Evolutionary conservation across 768 basidiomycete species (phyloP), one percentile per base, ranked within the genome.

Genomic region (Serpula lacrymans): DNA sequence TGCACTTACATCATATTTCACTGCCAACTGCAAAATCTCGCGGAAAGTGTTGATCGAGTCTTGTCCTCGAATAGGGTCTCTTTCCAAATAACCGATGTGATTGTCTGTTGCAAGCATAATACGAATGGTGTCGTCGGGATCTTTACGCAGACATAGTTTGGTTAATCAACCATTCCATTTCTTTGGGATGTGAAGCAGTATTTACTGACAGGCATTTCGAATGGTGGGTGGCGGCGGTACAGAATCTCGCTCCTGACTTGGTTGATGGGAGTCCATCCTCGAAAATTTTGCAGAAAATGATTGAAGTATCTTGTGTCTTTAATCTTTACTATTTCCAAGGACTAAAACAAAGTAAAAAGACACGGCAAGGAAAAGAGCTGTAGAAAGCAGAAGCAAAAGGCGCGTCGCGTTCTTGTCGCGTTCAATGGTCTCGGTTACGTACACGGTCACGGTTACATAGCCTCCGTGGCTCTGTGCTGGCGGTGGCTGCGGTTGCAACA

Each of bases 21-120:
- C 80, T 2, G 92, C 95, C 6, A 98, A 67, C 57, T 96, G 82
- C 14, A 99, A 67, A 36, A 99, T 90, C 67, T 99, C 96, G 50
- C 75, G 77, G 65, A 99, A 99, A 0, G 94, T 89, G 62, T 95
- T 87, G 52, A 99, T 88, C 3, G 92, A 88, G 58, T 99, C 96
- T 61, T 90, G 85, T 0, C 95, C 93, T 22, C 96, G 78, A 30
- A 97, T 73, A 2, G 96, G 94, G 57, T 99, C 96, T 46, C 91
- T 76, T 64, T 98, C 95, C 47, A 85, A 75, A 65, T 90, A 96
- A 0, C 96, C 96, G 46, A 99, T 87, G 54, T 97, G 94, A 50
- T 91, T 95, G 65, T 97, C 94, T 0, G 94, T 96, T 5, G 94
- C 94, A 6, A 97, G 80, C 58, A 97, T 63, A 53, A 97, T 92